Base-by-base conservation (phyloP, 1,284 basidiomycete genomes). In the Apiotrichum gamsii region DNA sequence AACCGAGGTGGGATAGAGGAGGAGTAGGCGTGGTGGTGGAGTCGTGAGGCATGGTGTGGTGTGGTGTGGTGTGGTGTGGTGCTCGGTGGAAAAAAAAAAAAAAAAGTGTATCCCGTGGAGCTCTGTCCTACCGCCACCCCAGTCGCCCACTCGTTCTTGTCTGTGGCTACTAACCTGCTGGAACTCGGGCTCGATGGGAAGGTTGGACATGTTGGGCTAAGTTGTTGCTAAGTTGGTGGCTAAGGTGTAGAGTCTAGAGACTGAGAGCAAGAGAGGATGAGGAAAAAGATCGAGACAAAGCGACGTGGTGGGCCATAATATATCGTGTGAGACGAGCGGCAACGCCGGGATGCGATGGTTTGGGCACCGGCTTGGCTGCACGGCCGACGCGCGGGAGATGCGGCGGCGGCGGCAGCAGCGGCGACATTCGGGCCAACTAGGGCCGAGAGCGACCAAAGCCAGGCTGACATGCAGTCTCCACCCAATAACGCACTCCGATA, bases 181-280 rank as follows among this genome's bases (percentile, higher is more conserved):
- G 72, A 80, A 80, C 65, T 80, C 78, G 59, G 78, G 76, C 66
- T 79, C 77, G 33, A 69, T 57, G 36, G 77, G 66, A 33, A 74
- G 65, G 68, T 72, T 71, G 60, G 69, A 70, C 65, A 69, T 42
- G 18, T 24, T 40, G 5, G n/a, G 4, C n/a, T 33, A 33, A 13
- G 23, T 16, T 69, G 51, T 37, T 67, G 51, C 21, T n/a, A 25
- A 20, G 33, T 14, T 29, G 34, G 43, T 38, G 36, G 24, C 11
- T 5, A 25, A 16, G 33, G 15, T 29, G 19, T 29, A 43, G 49
- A 19, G 25, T 19, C 10, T 29, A 29, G 18, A 24, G 21, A 16
- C 18, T 39, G 24, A 29, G 20, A 21, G 28, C 16, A n/a, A n/a
- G n/a, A n/a, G n/a, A n/a, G 29, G 41, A 21, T 41, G 50, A 44